phyloP scores from a whole-genome alignment of 2,329 filamentous ascomycete species.

The Aureobasidium zeae region DNA sequence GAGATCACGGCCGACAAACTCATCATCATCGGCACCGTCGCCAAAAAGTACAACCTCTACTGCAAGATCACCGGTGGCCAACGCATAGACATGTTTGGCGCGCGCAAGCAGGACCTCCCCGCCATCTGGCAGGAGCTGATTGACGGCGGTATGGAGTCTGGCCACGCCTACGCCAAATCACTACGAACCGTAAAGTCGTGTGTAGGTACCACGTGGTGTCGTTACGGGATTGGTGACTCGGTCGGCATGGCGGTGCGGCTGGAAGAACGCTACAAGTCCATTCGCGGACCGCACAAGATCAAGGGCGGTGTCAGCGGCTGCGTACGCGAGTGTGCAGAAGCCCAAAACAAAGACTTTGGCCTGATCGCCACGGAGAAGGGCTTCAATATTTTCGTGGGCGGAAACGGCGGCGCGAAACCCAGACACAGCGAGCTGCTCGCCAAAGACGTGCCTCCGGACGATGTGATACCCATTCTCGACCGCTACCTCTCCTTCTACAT shows the following conservation, averaged over 20 bases:
- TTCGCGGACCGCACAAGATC: constrained; percentile 81
- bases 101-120: constrained; percentile 74
- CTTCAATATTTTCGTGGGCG: constrained; percentile 85
- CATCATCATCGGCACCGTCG: constrained; percentile 72
- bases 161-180: constrained; percentile 84
- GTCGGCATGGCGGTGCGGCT: constrained; percentile 82
- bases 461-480: constrained; percentile 75
- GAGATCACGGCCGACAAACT: constrained; percentile 84
- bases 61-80: constrained; percentile 90
- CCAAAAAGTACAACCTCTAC: constrained; percentile 75
- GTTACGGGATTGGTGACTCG: constrained; percentile 80
- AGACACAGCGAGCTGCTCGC: constrained; percentile 73
- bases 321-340: constrained; percentile 86
- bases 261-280: constrained; percentile 86
- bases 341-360: constrained; percentile 88
- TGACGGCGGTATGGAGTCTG: constrained; percentile 79
- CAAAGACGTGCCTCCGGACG: constrained; percentile 73
- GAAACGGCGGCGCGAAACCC: constrained; percentile 81
- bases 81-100: constrained; percentile 87
- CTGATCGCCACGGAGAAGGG: constrained; percentile 88
- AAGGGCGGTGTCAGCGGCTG: constrained; percentile 87
- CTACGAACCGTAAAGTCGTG: constrained; percentile 85
- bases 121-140: constrained; percentile 74
- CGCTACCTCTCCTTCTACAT: constrained; percentile 92
- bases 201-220: constrained; percentile 84